phyloP scores from a whole-genome alignment of 495 filamentous ascomycete genomes.

The Penicillium goetzii region DNA sequence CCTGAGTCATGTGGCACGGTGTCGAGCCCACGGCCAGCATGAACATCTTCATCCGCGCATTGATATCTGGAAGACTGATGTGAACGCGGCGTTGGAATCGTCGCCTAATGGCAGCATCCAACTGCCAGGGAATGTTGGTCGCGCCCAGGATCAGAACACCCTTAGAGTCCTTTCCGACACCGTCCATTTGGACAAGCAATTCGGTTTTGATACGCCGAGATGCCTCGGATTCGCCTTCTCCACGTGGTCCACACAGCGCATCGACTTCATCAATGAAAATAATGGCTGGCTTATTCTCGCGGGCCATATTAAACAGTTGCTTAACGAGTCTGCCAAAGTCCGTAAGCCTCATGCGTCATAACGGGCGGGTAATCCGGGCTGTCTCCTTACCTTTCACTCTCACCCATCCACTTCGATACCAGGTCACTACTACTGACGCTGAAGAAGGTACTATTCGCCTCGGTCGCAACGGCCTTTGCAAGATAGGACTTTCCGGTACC shows the following conservation, averaged over 20 bases:
- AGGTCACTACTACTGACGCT: slow-evolving; percentile 95
- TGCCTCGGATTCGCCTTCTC: slow-evolving; percentile 97
- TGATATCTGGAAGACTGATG: slow-evolving; percentile 86
- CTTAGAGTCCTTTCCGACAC: slow-evolving; percentile 90
- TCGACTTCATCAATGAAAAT: slow-evolving; percentile 99
- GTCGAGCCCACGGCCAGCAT: slow-evolving; percentile 90
- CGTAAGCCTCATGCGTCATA: slow-evolving; percentile 22
- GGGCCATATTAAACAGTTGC: slow-evolving; percentile 95
- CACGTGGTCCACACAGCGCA: slow-evolving; percentile 91
- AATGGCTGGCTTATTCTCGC: slow-evolving; percentile 97
- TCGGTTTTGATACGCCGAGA: slow-evolving; percentile 98
- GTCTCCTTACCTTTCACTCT: slow-evolving; percentile 79
- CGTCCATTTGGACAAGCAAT: slow-evolving; percentile 98
- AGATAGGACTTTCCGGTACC: slow-evolving; percentile 97
- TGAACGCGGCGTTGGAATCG: slow-evolving; percentile 97
- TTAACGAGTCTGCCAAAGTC: slow-evolving; percentile 77
- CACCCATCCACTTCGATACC: slow-evolving; percentile 99
- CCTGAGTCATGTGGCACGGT: slow-evolving; percentile 77
- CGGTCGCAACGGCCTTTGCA: slow-evolving; percentile 95
- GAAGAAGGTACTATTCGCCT: slow-evolving; percentile 99
- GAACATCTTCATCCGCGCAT: slow-evolving; percentile 95
- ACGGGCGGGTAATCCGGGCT: not conserved
- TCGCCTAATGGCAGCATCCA: slow-evolving; percentile 95
- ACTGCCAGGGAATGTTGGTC: slow-evolving; percentile 98
- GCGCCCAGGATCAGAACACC: slow-evolving; percentile 95